Evolutionary conservation across 305 asterid genomes (phyloP).

Genomic region (Fraxinus sp.): DNA sequence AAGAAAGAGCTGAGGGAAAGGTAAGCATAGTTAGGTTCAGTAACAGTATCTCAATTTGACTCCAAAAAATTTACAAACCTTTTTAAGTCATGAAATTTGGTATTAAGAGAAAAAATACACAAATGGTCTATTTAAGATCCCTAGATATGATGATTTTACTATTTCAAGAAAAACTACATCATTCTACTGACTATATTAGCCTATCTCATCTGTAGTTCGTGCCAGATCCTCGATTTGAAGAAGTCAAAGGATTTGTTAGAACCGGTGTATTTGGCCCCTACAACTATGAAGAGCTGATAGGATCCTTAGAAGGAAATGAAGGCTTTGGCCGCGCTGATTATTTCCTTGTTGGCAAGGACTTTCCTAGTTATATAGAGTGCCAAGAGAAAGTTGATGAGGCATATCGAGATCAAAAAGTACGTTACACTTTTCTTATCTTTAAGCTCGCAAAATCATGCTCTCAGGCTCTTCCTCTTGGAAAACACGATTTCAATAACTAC

Average conservation of each 20-base stretch:
- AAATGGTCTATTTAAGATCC: not conserved
- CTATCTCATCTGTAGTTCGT: conserved; percentile 41
- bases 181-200: not conserved
- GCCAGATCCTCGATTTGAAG: conserved; percentile 62
- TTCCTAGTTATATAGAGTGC: conserved; percentile 61
- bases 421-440: not conserved
- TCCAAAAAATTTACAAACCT: not conserved
- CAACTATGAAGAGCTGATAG: conserved; percentile 54
- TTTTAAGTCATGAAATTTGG: not conserved
- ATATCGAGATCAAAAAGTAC: conserved; percentile 54
- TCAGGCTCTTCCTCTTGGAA: not conserved
- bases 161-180: not conserved
- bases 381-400: conserved; percentile 67
- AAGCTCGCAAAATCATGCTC: not conserved
- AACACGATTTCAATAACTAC: not conserved
- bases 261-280: conserved; percentile 48
- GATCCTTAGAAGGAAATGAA: conserved; percentile 67
- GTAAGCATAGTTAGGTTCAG: conserved; percentile 23
- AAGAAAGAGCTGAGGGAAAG: conserved; percentile 69
- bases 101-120: not conserved
- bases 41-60: not conserved
- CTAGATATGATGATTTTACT: not conserved
- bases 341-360: conserved; percentile 69
- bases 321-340: conserved; percentile 72
- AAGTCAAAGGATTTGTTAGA: conserved; percentile 57